Base-by-base conservation (phyloP, 768 basidiomycete species). In the Boletus pseudo-olivaceus region DNA sequence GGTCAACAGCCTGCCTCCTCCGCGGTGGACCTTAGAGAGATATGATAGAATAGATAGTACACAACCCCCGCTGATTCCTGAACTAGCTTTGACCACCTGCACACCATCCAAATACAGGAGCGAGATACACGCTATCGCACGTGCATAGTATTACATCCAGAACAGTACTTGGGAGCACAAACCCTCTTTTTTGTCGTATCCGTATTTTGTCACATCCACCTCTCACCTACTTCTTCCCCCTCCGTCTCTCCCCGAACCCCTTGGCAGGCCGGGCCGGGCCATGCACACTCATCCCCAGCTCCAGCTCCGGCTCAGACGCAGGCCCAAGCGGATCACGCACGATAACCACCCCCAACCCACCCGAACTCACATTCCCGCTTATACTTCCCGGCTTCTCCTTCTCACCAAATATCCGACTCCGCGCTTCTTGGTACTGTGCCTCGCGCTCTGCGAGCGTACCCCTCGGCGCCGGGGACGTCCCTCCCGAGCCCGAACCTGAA, bases 401-500 rank as follows among this genome's bases (percentile, higher is more conserved):
- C 17, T 59, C 60, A 4, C 83, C 82, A 56, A 90, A 91, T 49
- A 91, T 90, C 20, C 89, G 78, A 51, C 85, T 82, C 27, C 89
- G 73, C 3, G 89, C 88, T 19, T 82, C 86, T 52, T 84, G 79
- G 66, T 91, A 91, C 50, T 83, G 78, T 17, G 81, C 84, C 65
- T 89, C 88, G 39, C 88, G 80, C 51, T 88, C 85, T 33, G 82
- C 78, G 4, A 87, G 72, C 9, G 74, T 56, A 11, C 67, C 62
- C 39, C 73, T 55, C 23, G 64, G 59, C 15, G 61, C 55, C 0
- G 64, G 56, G 12, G 64, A 54, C 2, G 67, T 23, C 4, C 14
- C 33, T 17, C 60, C 63, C 6, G 54, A 51, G 1, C 49, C 19
- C 1, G 44, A n/a, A 10, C 11, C 29, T 6, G 47, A 38, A 15